Evolutionary conservation across 805 yeast genomes (phyloP), one percentile per base, ranked within the genome.

Genomic region (Pichia membranifaciens): DNA sequence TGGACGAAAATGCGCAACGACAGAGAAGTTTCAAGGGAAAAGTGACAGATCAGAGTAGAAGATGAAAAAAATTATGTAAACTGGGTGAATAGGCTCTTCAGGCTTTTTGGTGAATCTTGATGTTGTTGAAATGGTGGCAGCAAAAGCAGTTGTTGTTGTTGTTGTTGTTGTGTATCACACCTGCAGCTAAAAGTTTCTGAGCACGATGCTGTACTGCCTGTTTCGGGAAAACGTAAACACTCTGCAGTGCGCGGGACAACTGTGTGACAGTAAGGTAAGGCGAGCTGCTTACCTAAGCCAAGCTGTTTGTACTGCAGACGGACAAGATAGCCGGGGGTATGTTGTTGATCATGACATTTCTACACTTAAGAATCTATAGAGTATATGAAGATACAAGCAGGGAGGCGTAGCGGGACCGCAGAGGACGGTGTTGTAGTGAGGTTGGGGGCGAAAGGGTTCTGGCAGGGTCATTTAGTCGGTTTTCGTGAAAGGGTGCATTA

Each of bases 211-310:
- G 34, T 16, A 35, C 23, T 15, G 38, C 49, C 49, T 16, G 7
- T 36, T 46, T 37, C 9, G 49, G 49, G 22, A 46, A 46, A 41
- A 41, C 17, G 33, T 37, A 31, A 46, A 46, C 49, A 46, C 10
- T 9, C 20, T 17, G 15, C 37, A n/a, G 17, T 12, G 20, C 10
- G 10, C 10, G 29, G 29, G n/a, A n/a, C n/a, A n/a, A n/a, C n/a
- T n/a, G n/a, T n/a, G n/a, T n/a, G n/a, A n/a, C n/a, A n/a, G n/a
- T n/a, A n/a, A n/a, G n/a, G n/a, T n/a, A n/a, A n/a, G n/a, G n/a
- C n/a, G n/a, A n/a, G n/a, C n/a, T n/a, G n/a, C n/a, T n/a, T n/a
- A n/a, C n/a, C n/a, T n/a, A n/a, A n/a, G n/a, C n/a, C n/a, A n/a
- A n/a, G n/a, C n/a, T n/a, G n/a, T n/a, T n/a, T n/a, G n/a, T n/a